These are phyloP conservation scores for Eucalyptus sp. DNA, from an alignment of 345 rosid species.

Conservation along the genomic window DNA sequence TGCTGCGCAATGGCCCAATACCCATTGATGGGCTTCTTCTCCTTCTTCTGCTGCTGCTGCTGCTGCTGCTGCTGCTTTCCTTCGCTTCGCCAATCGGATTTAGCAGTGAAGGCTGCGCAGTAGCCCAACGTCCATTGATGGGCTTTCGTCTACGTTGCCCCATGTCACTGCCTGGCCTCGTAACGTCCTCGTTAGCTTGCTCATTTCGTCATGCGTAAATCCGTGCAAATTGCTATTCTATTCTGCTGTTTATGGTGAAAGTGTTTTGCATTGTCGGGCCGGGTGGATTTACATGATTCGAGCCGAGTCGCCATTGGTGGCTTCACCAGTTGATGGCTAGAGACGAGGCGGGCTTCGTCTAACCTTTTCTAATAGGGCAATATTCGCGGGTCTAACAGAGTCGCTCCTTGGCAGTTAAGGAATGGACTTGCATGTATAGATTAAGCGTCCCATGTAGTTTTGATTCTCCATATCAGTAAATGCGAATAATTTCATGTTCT, in stretches of 20 bases:
- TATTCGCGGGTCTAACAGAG: rapidly evolving
- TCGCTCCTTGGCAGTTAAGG: rapidly evolving
- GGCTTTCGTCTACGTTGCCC: background rate
- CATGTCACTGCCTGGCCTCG: background rate
- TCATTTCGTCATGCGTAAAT: background rate
- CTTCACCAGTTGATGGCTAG: background rate
- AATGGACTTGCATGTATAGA: background rate
- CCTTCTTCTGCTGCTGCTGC: rapidly evolving
- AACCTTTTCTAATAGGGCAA: background rate
- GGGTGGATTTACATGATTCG: background rate
- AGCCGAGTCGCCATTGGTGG: background rate
- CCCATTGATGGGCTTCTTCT: background rate
- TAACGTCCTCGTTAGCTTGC: background rate
- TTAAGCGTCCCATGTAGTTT: rapidly evolving
- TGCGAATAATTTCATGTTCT: background rate
- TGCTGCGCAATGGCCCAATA: background rate
- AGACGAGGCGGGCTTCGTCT: background rate
- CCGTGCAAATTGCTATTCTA: background rate
- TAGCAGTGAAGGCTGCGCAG: background rate
- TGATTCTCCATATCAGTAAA: background rate
- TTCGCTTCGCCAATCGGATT: background rate
- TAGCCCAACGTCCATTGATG: background rate
- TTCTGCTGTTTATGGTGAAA: background rate
- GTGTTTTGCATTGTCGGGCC: background rate
- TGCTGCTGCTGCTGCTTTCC: background rate